Evolutionary conservation across 2,329 filamentous ascomycete species (phyloP).

Genomic region (Fusarium paranaense): DNA sequence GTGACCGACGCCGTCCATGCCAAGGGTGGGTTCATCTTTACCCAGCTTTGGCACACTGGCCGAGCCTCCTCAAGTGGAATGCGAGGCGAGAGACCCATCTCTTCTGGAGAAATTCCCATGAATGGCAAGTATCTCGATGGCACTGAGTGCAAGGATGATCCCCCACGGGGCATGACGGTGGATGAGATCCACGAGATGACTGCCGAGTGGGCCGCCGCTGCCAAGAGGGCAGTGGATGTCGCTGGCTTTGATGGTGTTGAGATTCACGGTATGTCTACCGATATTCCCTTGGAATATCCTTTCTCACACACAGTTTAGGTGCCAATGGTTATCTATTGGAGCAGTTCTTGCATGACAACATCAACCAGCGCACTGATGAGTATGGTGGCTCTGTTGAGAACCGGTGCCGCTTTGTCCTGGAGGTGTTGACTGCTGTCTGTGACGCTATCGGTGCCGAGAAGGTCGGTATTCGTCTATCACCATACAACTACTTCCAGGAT

Average conservation of each 20-base stretch:
- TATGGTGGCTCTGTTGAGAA: slow-evolving; percentile 37
- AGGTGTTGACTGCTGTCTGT: slow-evolving; percentile 24
- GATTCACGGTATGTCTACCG: slow-evolving; percentile 51
- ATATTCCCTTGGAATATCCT: neutral
- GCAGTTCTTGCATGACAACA: slow-evolving; percentile 34
- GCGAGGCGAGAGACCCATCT: slow-evolving; percentile 36
- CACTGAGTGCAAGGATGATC: slow-evolving; percentile 38
- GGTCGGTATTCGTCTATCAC: slow-evolving; percentile 36
- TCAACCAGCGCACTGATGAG: slow-evolving; percentile 34
- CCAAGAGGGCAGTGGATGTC: slow-evolving; percentile 64
- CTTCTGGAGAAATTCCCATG: slow-evolving; percentile 48
- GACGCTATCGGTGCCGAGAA: slow-evolving; percentile 35
- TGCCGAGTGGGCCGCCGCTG: slow-evolving; percentile 65
- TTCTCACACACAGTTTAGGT: slow-evolving; percentile 5
- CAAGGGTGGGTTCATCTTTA: slow-evolving; percentile 60
- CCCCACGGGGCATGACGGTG: slow-evolving; percentile 72
- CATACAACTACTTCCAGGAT: slow-evolving; percentile 50
- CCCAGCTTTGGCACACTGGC: slow-evolving; percentile 72
- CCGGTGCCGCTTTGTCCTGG: slow-evolving; percentile 34
- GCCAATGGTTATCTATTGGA: slow-evolving; percentile 39
- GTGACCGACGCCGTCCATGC: slow-evolving; percentile 45
- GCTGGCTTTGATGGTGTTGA: slow-evolving; percentile 79
- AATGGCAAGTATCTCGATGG: slow-evolving; percentile 61
- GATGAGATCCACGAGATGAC: slow-evolving; percentile 74
- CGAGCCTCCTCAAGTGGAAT: slow-evolving; percentile 57